These are phyloP conservation scores for Achaetomium macrosporum DNA, from an alignment of 2,329 filamentous ascomycete species.

Conservation along the genomic window DNA sequence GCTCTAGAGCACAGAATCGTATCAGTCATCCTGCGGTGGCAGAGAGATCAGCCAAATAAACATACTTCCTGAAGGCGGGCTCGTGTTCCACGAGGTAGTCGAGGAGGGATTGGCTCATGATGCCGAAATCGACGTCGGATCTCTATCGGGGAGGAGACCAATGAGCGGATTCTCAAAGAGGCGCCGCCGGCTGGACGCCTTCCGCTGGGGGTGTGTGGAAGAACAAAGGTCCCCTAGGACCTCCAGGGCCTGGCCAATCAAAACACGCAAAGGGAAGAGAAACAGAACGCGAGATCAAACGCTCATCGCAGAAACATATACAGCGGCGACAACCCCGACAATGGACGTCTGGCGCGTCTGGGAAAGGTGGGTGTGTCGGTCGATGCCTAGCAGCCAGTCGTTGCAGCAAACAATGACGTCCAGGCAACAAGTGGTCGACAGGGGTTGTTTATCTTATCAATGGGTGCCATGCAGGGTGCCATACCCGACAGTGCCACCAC, in stretches of 20 bases:
- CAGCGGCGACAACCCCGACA: not conserved
- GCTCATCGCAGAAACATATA: not conserved
- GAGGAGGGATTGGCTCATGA: conserved; percentile 19
- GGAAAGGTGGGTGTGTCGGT: not conserved
- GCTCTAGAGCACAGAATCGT: conserved; percentile 18
- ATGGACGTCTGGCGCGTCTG: not conserved
- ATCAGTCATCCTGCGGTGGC: no score
- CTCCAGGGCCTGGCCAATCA: no score
- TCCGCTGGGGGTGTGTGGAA: no score
- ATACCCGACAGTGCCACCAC: not conserved
- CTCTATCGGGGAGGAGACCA: not conserved
- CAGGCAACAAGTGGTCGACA: not conserved
- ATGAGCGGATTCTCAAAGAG: not conserved
- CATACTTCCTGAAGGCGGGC: conserved; percentile 27
- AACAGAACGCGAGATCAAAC: no score
- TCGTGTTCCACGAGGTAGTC: conserved; percentile 30
- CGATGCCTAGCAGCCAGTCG: not conserved
- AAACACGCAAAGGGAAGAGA: no score
- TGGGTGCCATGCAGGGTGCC: not conserved
- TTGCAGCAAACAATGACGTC: conserved; percentile 12
- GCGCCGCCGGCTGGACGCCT: not conserved
- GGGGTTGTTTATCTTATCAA: conserved; percentile 20
- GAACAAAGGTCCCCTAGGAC: no score
- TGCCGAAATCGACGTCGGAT: not conserved
- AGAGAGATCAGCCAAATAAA: not conserved